Base-by-base conservation (phyloP, 1,284 basidiomycete species). In the Pseudozyma sp. region DNA sequence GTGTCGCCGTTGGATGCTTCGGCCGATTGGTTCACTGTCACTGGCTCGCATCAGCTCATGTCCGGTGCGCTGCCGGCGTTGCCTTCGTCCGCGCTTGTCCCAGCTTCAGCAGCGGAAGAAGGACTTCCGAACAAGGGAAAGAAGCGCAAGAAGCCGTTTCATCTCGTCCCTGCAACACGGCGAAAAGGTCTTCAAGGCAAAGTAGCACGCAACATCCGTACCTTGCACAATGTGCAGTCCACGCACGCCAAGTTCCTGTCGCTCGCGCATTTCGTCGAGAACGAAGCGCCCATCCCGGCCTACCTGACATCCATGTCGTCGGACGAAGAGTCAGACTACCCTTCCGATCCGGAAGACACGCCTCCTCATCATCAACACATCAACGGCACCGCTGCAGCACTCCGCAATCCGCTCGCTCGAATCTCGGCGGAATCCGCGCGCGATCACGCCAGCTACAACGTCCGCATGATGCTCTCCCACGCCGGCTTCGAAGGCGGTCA, bases 211-310 rank as follows among this genome's bases (percentile, higher is more conserved):
- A 83, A 83, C 50, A 75, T 83, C 29, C 69, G 63, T 4, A 81
- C 78, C 7, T 47, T 83, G 16, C 76, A 69, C 14, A 75, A 78
- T n/a, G 65, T 83, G 37, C 75, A 81, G 43, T 61, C 65, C 37
- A 82, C 81, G 33, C 79, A 81, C 54, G 47, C 49, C 45, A 83
- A 82, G 60, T 79, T 81, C 52, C 68, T 74, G 46, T 64, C 65
- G 17, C 61, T 83, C 16, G 75, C 78, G 24, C 74, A 77, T 50
- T 71, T 61, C 24, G 77, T 80, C 9, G 78, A 80, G 68, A 75
- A 74, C 48, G 81, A 81, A 51, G 67, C 79, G 31, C 80, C 81
- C 11, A 71, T 83, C 29, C 80, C 81, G n/a, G 67, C 81, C 0
- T 77, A 72, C 17, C 53, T 83, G 5, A 76, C 73, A 4, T 63